phyloP scores from a whole-genome alignment of 2,329 filamentous ascomycete species.

The Cucurbitaria berberidis region DNA sequence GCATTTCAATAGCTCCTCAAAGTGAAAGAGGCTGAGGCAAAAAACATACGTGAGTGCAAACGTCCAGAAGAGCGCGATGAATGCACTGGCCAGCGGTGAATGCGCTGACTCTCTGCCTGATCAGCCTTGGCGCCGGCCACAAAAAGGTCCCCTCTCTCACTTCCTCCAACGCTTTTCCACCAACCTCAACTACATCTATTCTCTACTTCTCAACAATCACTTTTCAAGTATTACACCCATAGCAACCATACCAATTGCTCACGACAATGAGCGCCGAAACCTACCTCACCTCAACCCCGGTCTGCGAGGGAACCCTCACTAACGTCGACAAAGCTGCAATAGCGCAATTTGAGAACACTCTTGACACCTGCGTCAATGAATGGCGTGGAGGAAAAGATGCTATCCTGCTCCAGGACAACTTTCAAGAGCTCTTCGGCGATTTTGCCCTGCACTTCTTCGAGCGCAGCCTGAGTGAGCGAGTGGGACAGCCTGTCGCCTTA shows the following conservation, averaged over 20 bases:
- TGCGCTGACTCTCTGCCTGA: constrained; percentile 11
- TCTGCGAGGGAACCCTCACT: background rate
- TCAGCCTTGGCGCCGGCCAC: constrained; percentile 14
- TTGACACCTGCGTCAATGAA: constrained; percentile 9
- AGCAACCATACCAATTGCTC: background rate
- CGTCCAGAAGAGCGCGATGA: constrained; percentile 7
- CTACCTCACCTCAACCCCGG: constrained; percentile 2
- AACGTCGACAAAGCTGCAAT: constrained; percentile 4
- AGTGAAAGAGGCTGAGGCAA: background rate
- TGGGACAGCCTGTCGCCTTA: constrained; percentile 11
- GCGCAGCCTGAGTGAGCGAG: constrained; percentile 3
- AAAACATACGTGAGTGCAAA: background rate
- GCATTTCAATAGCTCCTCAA: background rate
- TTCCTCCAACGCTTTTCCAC: background rate
- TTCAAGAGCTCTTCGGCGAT: constrained; percentile 17
- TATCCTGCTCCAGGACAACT: constrained; percentile 11
- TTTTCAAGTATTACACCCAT: background rate
- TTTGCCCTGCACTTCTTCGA: constrained; percentile 12
- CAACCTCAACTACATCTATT: background rate
- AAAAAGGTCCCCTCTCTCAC: constrained; percentile 6
- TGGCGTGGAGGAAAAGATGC: constrained; percentile 9
- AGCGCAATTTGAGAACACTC: constrained; percentile 10
- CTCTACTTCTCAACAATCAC: background rate
- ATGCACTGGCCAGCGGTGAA: constrained; percentile 25
- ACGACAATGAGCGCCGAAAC: constrained; percentile 10